Conservation (phyloP, 352 stramenopile genomes). For the Globisporangium cederbergense region DNA sequence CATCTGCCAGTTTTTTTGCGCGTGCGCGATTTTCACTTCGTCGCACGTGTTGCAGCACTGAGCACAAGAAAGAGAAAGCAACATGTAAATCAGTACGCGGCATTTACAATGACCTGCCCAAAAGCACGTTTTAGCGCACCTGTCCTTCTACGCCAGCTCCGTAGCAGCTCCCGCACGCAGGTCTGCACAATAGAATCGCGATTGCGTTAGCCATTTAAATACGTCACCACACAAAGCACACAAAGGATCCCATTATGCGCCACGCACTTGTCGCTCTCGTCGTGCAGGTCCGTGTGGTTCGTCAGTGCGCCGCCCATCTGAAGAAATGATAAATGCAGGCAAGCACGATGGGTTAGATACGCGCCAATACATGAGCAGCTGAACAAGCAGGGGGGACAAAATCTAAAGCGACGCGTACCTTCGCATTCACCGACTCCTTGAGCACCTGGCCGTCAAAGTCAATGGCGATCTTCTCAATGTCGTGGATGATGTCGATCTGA, state of each 20-base stretch:
- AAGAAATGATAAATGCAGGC: not conserved
- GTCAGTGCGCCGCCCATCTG: conserved; percentile 70
- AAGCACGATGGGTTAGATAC: not conserved
- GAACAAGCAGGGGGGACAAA: not conserved
- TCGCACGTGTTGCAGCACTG: conserved; percentile 73
- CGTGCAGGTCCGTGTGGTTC: conserved; percentile 66
- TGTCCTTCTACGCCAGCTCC: conserved; percentile 55
- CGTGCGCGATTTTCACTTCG: conserved; percentile 60
- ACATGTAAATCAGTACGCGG: not conserved
- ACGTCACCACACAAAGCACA: not conserved
- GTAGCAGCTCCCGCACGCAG: conserved; percentile 74
- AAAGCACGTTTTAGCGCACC: conserved; percentile 18
- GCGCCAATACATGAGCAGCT: not conserved
- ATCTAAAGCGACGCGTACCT: conserved; percentile 16
- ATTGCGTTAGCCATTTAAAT: not conserved
- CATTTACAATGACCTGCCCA: not conserved
- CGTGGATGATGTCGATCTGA: conserved; percentile 75
- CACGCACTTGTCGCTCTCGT: conserved; percentile 45
- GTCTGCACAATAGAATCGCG: conserved; percentile 23
- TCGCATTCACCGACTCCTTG: conserved; percentile 48
- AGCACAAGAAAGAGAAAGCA: not conserved
- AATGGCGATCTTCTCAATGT: conserved; percentile 74
- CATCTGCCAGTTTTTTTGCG: conserved; percentile 68
- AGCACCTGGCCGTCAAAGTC: conserved; percentile 43
- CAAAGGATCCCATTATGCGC: not conserved